phyloP scores from a whole-genome alignment of 441 rosid genomes.

The Syzygium malaccense region DNA sequence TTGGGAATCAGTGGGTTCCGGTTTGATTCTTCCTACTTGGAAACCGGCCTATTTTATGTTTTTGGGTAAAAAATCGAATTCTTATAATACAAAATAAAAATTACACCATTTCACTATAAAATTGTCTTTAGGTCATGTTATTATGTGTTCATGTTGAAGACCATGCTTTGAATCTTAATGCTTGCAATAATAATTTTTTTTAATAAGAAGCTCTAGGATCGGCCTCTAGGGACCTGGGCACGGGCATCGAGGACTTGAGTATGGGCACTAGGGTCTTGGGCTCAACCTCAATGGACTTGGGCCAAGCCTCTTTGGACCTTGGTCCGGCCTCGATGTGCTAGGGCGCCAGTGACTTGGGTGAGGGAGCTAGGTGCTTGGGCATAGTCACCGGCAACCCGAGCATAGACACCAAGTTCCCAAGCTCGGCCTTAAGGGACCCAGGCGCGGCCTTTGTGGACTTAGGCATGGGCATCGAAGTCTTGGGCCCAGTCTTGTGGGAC shows the following conservation, averaged over 20 bases:
- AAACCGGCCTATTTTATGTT: not conserved
- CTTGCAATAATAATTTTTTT: not conserved
- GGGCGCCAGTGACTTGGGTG: not conserved
- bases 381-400: not conserved
- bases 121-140: not conserved
- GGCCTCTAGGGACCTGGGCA: not conserved
- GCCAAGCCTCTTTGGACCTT: not conserved
- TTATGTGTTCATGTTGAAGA: not conserved
- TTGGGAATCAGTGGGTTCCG: not conserved
- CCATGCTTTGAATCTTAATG: not conserved
- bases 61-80: not conserved
- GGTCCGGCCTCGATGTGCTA: not conserved
- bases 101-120: not conserved
- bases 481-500: accelerated
- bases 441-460: accelerated
- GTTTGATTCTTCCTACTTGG: not conserved
- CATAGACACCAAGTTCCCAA: not conserved
- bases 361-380: not conserved
- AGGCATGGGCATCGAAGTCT: not conserved
- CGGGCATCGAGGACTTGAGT: accelerated
- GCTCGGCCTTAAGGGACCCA: not conserved
- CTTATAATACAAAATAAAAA: not conserved
- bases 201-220: not conserved
- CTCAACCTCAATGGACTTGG: not conserved
- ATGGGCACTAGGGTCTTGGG: not conserved